A percentile compares a stretch with the other conserved stretches of the same genome.
These are phyloP conservation scores for Coffea eugenioides DNA, from an alignment of 257 asterid genomes.

Conservation along the genomic window DNA sequence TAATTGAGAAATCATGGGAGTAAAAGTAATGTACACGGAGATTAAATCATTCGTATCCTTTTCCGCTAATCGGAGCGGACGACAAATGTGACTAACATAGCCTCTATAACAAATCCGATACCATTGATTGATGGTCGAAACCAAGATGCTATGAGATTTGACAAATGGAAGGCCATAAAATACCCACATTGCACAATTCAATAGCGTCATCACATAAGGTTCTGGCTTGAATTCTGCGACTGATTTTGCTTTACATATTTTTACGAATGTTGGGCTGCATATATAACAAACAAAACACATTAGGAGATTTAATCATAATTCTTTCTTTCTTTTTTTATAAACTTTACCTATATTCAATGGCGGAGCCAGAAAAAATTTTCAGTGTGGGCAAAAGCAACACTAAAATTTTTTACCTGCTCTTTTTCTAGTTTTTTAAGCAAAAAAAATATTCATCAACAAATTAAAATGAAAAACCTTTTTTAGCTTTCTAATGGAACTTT, in stretches of 20 bases:
- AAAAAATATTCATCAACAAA: too few relatives aligned
- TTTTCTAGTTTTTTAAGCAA: too few relatives aligned
- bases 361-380: too few relatives aligned
- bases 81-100: constrained; percentile 31
- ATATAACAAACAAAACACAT: neutral
- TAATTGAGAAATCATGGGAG: too few relatives aligned
- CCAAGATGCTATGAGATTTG: constrained; percentile 56
- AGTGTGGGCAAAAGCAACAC: too few relatives aligned
- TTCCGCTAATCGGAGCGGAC: constrained; percentile 46
- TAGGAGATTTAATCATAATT: neutral
- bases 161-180: constrained; percentile 74
- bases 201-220: constrained; percentile 47
- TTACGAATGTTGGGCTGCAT: constrained; percentile 61
- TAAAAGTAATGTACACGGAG: too few relatives aligned
- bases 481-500: too few relatives aligned
- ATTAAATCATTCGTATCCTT: constrained; percentile 27
- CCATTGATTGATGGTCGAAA: constrained; percentile 66
- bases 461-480: too few relatives aligned
- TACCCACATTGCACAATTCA: constrained; percentile 66
- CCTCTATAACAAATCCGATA: constrained; percentile 43
- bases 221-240: constrained; percentile 47
- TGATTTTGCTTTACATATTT: constrained; percentile 47
- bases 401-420: too few relatives aligned
- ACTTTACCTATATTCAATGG: too few relatives aligned
- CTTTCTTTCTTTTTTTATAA: neutral